Evolutionary conservation across 805 yeast genomes (phyloP).

Genomic region (Cyberlindnera euphorbiae): DNA sequence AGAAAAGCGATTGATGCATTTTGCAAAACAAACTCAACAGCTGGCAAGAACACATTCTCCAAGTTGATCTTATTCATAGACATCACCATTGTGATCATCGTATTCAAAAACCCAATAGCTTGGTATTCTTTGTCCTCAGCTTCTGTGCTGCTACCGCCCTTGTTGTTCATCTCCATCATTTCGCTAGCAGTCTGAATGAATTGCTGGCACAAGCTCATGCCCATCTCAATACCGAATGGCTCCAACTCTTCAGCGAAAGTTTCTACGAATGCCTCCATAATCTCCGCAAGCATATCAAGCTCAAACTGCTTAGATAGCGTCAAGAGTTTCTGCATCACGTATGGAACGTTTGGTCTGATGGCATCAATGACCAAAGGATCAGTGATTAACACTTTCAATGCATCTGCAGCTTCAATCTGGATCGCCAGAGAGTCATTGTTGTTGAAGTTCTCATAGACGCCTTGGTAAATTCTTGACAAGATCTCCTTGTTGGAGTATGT

Average conservation of each 20-base stretch:
- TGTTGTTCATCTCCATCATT: slow-evolving; percentile 37
- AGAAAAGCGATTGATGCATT: slow-evolving; percentile 58
- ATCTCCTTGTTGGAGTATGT: slow-evolving; percentile 33
- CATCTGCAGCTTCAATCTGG: slow-evolving; percentile 82
- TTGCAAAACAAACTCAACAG: slow-evolving; percentile 51
- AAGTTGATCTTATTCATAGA: slow-evolving; percentile 57
- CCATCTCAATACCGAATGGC: slow-evolving; percentile 76
- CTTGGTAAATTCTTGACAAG: slow-evolving; percentile 36
- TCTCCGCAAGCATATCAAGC: slow-evolving; percentile 77
- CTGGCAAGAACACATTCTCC: slow-evolving; percentile 52
- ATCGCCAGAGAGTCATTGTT: slow-evolving; percentile 57
- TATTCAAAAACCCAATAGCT: slow-evolving; percentile 61
- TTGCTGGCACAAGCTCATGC: slow-evolving; percentile 55
- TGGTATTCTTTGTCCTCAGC: slow-evolving; percentile 60
- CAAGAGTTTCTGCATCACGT: slow-evolving; percentile 75
- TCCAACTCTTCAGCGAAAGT: slow-evolving; percentile 80
- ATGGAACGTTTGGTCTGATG: slow-evolving; percentile 67
- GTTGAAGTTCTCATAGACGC: slow-evolving; percentile 35
- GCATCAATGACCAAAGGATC: slow-evolving; percentile 66
- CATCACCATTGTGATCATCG: slow-evolving; percentile 67
- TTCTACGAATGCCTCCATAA: slow-evolving; percentile 95
- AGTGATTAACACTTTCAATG: slow-evolving; percentile 74
- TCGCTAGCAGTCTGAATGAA: slow-evolving; percentile 54
- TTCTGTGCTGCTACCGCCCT: slow-evolving; percentile 18
- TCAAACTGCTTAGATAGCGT: slow-evolving; percentile 77